Percentiles rank a stretch among this genome's conserved stretches.
Evolutionary conservation across 257 asterid genomes (phyloP).

Genomic region (Petunia axillaris): DNA sequence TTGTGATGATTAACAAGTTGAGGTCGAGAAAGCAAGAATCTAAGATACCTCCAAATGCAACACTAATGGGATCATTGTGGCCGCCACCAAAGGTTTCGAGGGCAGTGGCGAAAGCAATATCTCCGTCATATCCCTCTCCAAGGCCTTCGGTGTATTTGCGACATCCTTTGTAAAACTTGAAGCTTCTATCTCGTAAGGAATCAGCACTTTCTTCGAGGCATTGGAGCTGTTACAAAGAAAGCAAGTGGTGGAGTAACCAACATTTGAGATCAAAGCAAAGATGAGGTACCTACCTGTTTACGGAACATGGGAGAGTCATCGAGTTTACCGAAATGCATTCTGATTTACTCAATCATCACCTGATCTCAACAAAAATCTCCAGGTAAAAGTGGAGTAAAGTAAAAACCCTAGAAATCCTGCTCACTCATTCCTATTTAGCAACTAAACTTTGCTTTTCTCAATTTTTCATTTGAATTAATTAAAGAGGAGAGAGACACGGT

Average conservation of each 20-base stretch:
- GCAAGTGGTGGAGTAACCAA: not conserved
- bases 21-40: not conserved
- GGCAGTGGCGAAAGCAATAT: conserved; percentile 94
- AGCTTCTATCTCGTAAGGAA: conserved; percentile 86
- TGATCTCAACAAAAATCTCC: conserved; percentile 34
- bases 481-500: conserved; percentile 29
- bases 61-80: conserved; percentile 97
- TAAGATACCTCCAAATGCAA: conserved; percentile 90
- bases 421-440: not conserved
- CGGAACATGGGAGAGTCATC: conserved; percentile 99
- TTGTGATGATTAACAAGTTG: not conserved
- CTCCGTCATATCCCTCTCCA: conserved; percentile 99
- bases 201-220: conserved; percentile 94
- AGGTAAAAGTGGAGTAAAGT: not conserved
- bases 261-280: not conserved
- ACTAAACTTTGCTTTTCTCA: not conserved
- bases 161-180: conserved; percentile 96
- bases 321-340: conserved; percentile 94
- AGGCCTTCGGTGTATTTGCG: conserved; percentile 99
- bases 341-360: conserved; percentile 30
- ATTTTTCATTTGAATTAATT: not conserved
- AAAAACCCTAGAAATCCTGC: not conserved
- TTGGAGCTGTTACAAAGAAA: conserved; percentile 65
- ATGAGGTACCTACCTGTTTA: conserved; percentile 66
- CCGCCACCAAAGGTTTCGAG: conserved; percentile 98